These are phyloP conservation scores for Pseudogymnoascus sp. DNA, from an alignment of 2,329 filamentous ascomycete genomes.

Conservation along the genomic window DNA sequence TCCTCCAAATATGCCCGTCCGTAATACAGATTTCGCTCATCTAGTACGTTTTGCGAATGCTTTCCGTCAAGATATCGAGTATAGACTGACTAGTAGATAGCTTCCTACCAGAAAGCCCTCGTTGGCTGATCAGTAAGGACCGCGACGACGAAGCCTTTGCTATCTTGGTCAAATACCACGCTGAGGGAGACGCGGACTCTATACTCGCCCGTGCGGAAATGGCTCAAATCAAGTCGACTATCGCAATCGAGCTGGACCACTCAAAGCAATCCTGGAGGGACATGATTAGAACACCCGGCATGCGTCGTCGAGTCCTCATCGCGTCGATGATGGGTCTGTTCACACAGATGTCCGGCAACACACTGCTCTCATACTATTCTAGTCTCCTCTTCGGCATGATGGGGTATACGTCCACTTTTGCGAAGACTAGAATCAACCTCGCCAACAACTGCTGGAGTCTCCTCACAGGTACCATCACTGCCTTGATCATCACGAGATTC, in stretches of 20 bases:
- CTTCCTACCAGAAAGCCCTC: conserved; percentile 87
- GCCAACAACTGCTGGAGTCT: conserved; percentile 4
- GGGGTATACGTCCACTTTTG: conserved; percentile 9
- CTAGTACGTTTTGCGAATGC: neutral
- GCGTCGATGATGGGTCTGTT: conserved; percentile 25
- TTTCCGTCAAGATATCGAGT: neutral
- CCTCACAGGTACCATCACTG: neutral
- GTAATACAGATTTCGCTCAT: neutral
- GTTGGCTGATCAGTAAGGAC: conserved; percentile 91
- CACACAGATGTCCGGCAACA: conserved; percentile 5
- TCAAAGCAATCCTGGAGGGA: conserved; percentile 27
- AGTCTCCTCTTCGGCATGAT: neutral
- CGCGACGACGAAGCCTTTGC: conserved; percentile 72
- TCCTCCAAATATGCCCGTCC: conserved; percentile 34
- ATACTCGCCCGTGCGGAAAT: conserved; percentile 35
- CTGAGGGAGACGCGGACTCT: conserved; percentile 34
- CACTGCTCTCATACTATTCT: conserved; percentile 7
- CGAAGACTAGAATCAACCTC: conserved; percentile 1
- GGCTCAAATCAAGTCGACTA: conserved; percentile 37
- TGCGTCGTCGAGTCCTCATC: conserved; percentile 31
- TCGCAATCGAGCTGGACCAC: conserved; percentile 32
- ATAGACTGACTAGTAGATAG: neutral
- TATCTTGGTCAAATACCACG: conserved; percentile 35
- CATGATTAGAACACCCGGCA: conserved; percentile 29
- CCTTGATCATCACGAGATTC: conserved; percentile 15